Evolutionary conservation across 306 rosid genomes (phyloP), one percentile per base, ranked within the genome.

Genomic region (Quercus cerris): DNA sequence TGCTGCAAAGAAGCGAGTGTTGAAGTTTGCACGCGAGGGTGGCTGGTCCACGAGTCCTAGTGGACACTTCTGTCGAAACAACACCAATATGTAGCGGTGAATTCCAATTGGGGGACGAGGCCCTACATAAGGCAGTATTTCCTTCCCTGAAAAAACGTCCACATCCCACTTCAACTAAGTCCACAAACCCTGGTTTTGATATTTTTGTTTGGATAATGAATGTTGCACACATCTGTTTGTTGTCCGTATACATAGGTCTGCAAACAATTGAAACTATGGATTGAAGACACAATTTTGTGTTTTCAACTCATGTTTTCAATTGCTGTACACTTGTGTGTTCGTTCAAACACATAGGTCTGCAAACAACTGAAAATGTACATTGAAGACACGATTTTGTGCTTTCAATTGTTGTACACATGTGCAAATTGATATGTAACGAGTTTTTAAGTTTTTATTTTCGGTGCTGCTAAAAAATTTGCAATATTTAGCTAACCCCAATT

Each of bases 71-170:
- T 95, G 99, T 78, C 84, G 58, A 59, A 93, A 95, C 6, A 95
- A 56, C 10, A 95, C 88, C 33, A 95, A 38, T 6, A 93, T 93
- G 66, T 78, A 95, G 2, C 99, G 88, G 70, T 95, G 99, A 8
- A 95, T 95, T 3, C 98, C 97, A 17, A 95, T 88, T 0, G 97
- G 97, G 2, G 97, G 97, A 1, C 86, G 67, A 0, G 99, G 99
- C 0, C 95, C 97, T 14, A 80, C 70, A 14, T 95, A 93, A 0
- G 97, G 76, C n/a, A 94, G 28, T 11, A 94, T 86, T 87, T 94
- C 95, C 44, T 85, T 93, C 1, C 99, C 99, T 92, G 75, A 54
- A 76, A 52, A 35, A 30, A 38, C 10, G 10, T 8, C 46, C 46
- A 38, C 46, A 44, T 28, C 54, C 9, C 79, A 74, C 20, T 23